Evolutionary conservation across 768 basidiomycete species (phyloP).

Genomic region (Tubosaeta brunneosetosa): DNA sequence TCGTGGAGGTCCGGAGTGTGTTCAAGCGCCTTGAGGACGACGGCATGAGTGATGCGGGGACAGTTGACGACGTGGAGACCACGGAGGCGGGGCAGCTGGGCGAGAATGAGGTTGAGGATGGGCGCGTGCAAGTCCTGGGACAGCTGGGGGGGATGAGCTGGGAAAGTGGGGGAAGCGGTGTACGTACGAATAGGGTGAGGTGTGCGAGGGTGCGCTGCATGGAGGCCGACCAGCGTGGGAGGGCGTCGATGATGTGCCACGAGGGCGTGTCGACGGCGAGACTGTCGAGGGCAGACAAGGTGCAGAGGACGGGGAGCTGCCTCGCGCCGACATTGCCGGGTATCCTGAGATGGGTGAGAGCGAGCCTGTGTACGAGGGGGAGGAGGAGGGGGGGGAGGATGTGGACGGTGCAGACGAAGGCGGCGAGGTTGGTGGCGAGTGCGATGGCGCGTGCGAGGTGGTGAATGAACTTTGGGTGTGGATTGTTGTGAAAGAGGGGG

Average conservation of each 20-base stretch:
- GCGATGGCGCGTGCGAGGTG: slow-evolving; percentile 48
- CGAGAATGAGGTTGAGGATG: slow-evolving; percentile 45
- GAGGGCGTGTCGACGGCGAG: slow-evolving; percentile 57
- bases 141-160: slow-evolving; percentile 37
- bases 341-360: slow-evolving; percentile 47
- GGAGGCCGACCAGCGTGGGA: slow-evolving; percentile 53
- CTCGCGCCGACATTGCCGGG: slow-evolving; percentile 48
- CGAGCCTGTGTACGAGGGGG: slow-evolving; percentile 39
- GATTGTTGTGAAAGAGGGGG: slow-evolving; percentile 36
- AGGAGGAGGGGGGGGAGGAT: slow-evolving; percentile 49
- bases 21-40: slow-evolving; percentile 39
- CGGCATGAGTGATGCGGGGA: slow-evolving; percentile 48
- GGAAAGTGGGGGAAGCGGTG: background rate
- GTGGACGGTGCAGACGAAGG: slow-evolving; percentile 50
- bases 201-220: slow-evolving; percentile 44
- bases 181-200: slow-evolving; percentile 58
- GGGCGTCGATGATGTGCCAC: slow-evolving; percentile 53
- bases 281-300: slow-evolving; percentile 37
- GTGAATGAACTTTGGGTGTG: slow-evolving; percentile 45
- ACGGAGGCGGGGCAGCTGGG: slow-evolving; percentile 47
- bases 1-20: slow-evolving; percentile 55
- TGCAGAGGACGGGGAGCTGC: slow-evolving; percentile 43
- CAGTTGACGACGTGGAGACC: slow-evolving; percentile 63
- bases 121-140: slow-evolving; percentile 49
- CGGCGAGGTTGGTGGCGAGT: slow-evolving; percentile 47